A percentile compares a stretch with the other conserved stretches of the same genome.
phyloP scores from a whole-genome alignment of 139 green algal species.

The Pseudopediastrum boryanum region DNA sequence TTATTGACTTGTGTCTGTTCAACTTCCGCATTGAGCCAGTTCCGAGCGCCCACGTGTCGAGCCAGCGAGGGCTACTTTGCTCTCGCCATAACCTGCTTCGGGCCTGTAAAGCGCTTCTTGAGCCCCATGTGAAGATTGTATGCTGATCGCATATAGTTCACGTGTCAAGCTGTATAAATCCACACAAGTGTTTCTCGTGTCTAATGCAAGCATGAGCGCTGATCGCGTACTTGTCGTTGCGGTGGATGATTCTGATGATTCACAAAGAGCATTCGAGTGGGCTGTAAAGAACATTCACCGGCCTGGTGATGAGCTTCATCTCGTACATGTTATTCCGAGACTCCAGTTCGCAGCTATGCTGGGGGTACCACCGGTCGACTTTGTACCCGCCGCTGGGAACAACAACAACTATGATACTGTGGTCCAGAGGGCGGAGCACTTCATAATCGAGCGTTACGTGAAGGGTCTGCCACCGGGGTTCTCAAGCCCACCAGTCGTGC shows the following conservation, averaged over 20 bases:
- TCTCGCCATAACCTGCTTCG: too few relatives aligned
- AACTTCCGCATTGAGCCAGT: too few relatives aligned
- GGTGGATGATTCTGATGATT: constrained; percentile 53
- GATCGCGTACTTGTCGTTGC: constrained; percentile 48
- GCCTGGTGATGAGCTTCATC: constrained; percentile 49
- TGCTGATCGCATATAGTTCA: too few relatives aligned
- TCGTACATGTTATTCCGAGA: constrained; percentile 64
- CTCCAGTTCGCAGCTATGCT: constrained; percentile 45
- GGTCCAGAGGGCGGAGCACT: constrained; percentile 55
- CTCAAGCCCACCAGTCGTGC: constrained; percentile 52
- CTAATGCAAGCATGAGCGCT: neutral
- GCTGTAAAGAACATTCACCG: constrained; percentile 48
- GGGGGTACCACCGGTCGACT: constrained; percentile 64
- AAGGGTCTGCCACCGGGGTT: constrained; percentile 38
- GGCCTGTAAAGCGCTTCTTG: too few relatives aligned
- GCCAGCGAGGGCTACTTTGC: too few relatives aligned
- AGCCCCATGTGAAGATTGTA: too few relatives aligned
- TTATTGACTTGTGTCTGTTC: too few relatives aligned
- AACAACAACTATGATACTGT: constrained; percentile 53
- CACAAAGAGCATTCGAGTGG: constrained; percentile 52
- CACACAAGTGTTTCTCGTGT: too few relatives aligned
- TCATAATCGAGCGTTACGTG: constrained; percentile 60
- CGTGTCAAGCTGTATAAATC: too few relatives aligned
- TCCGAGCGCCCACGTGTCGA: too few relatives aligned
- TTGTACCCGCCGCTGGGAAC: constrained; percentile 60